Percentiles rank a stretch among this genome's conserved stretches.
phyloP scores from a whole-genome alignment of 345 rosid genomes.

The Eucalyptus tenuipes region DNA sequence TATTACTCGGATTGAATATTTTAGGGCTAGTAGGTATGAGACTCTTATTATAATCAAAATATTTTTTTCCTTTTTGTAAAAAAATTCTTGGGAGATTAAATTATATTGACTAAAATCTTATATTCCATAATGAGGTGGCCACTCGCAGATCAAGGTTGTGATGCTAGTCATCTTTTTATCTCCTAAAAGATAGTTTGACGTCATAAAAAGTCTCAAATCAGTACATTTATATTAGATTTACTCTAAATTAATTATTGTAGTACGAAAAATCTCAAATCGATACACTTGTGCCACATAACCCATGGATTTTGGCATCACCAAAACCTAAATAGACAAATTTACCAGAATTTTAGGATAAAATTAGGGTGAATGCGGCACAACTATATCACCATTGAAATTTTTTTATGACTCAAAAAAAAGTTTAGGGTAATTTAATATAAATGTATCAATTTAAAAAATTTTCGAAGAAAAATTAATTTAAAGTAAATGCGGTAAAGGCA shows the following conservation, averaged over 20 bases:
- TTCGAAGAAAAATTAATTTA: background rate
- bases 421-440: background rate
- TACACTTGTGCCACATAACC: rapidly evolving
- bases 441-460: rapidly evolving
- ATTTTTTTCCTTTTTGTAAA: background rate
- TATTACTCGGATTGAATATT: background rate
- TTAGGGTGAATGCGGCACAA: background rate
- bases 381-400: background rate
- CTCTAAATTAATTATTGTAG: background rate
- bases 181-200: background rate
- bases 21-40: background rate
- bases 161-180: background rate
- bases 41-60: background rate
- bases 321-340: background rate
- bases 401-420: background rate
- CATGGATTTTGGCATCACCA: background rate
- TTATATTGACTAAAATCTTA: background rate
- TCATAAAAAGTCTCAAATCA: background rate
- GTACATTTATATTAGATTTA: background rate
- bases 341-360: background rate
- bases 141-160: background rate
- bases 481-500: background rate
- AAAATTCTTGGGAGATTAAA: background rate
- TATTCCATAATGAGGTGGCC: background rate
- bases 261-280: background rate